A percentile compares a stretch with the other conserved stretches of the same genome.
Conservation (phyloP, 345 rosid genomes). For the Sisymbrium irio region DNA sequence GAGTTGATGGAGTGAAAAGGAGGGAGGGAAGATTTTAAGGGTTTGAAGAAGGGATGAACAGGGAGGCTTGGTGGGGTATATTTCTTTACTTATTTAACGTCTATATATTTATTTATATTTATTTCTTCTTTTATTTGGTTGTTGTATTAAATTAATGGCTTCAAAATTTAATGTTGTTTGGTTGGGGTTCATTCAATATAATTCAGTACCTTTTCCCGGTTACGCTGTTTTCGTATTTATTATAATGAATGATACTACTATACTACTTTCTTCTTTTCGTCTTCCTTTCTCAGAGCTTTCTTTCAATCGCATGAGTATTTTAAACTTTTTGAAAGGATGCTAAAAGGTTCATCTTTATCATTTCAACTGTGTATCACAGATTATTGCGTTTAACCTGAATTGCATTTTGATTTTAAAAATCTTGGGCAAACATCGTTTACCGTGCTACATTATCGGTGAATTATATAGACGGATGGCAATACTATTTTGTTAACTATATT, state of each 20-base stretch:
- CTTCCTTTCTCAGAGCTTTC: slow-evolving; percentile 15
- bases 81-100: slow-evolving; percentile 18
- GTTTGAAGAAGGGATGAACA: slow-evolving; percentile 26
- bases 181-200: slow-evolving; percentile 39
- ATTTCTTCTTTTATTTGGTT: slow-evolving; percentile 5
- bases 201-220: slow-evolving; percentile 17
- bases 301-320: not conserved
- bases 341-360: not conserved
- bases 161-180: slow-evolving; percentile 38
- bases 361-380: not conserved
- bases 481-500: not conserved
- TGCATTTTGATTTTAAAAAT: not conserved
- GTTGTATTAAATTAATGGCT: slow-evolving; percentile 38
- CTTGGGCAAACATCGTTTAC: not conserved
- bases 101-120: not conserved
- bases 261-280: slow-evolving; percentile 4
- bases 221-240: slow-evolving; percentile 23
- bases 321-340: not conserved
- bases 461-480: not conserved
- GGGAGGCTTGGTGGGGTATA: slow-evolving; percentile 33
- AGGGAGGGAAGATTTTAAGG: slow-evolving; percentile 39
- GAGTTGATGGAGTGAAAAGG: not conserved
- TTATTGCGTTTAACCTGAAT: not conserved
- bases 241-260: slow-evolving; percentile 11
- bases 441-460: slow-evolving; percentile 7